Evolutionary conservation across 2,329 filamentous ascomycete species (phyloP).

Genomic region (Talaromyces sp.): DNA sequence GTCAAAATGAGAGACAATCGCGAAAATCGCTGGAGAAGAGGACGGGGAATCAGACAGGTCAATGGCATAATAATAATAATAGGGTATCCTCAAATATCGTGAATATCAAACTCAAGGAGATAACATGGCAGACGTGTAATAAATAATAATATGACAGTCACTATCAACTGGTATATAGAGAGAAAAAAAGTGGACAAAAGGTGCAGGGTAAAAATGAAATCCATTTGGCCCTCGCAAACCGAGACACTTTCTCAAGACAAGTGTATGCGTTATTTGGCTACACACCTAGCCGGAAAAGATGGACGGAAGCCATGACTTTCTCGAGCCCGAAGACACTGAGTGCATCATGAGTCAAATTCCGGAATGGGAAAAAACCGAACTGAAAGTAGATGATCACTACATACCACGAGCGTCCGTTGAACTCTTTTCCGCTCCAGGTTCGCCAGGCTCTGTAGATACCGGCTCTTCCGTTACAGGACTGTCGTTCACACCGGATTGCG

Average conservation of each 20-base stretch:
- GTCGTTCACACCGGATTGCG: constrained; percentile 1
- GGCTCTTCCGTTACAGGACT: constrained; percentile 8
- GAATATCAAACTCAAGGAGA: background rate
- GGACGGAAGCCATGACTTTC: constrained; percentile 11
- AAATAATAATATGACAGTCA: background rate
- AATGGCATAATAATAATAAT: background rate
- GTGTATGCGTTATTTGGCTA: background rate
- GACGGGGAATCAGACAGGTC: background rate
- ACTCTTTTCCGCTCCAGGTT: constrained; percentile 8
- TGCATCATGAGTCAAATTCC: background rate
- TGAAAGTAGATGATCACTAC: constrained; percentile 6
- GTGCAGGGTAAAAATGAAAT: background rate
- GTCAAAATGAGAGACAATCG: background rate
- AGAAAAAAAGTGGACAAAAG: background rate
- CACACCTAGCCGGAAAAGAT: constrained; percentile 8
- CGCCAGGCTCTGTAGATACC: constrained; percentile 7
- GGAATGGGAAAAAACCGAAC: background rate
- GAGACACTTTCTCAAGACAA: background rate
- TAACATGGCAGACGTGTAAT: background rate
- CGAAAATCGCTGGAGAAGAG: background rate
- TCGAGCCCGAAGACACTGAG: constrained; percentile 11
- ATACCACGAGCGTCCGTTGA: constrained; percentile 7
- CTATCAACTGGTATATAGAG: background rate
- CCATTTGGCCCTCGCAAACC: background rate
- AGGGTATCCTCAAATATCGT: constrained; percentile 2